Evolutionary conservation across 805 yeast species (phyloP), one percentile per base, ranked within the genome.

Genomic region (Wickerhamiella slavikovae): DNA sequence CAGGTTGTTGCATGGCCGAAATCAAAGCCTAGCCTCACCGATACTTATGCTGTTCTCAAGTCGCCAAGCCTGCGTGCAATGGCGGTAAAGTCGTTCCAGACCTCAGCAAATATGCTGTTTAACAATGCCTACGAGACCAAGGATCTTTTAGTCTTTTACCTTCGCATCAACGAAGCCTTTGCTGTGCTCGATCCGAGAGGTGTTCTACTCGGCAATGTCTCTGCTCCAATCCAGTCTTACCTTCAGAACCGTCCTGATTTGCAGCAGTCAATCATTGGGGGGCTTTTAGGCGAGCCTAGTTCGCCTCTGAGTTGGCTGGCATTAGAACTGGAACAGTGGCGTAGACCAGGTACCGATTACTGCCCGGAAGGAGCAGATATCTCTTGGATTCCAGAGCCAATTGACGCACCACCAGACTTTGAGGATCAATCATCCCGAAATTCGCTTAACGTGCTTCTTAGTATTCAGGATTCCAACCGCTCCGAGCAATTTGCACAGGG

Each of bases 341-440:
- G 25, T 17, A 17, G 28, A 13, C 21, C n/a, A 8, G 29, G 25
- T 20, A 35, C 32, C 36, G 5, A 28, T 19, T 13, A 35, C 31
- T 10, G 38, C 34, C 4, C 67, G 64, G 67, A 61, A 23, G 44
- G 56, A 28, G 39, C 55, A 8, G 70, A 64, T 38, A 42, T 68
- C 2, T 55, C 63, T 27, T 79, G 93, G 93, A 48, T 49, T 6
- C 93, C 93, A 0, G 92, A 78, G 40, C 93, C 93, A 0, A 62
- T 77, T 11, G 93, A 80, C 52, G 91, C 93, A 0, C 62, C 82
- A n/a, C 78, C 83, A 0, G 92, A 79, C 47, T 80, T 76, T 52
- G 62, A 66, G 26, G 66, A 67, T 35, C 59, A 4, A 68, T 80
- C 15, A 80, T 71, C 37, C 66, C 79, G 0, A 54, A 80, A 19